Percentiles rank a stretch among this genome's conserved stretches.
Evolutionary conservation across 768 basidiomycete species (phyloP).

Genomic region (Mrakia frigida): DNA sequence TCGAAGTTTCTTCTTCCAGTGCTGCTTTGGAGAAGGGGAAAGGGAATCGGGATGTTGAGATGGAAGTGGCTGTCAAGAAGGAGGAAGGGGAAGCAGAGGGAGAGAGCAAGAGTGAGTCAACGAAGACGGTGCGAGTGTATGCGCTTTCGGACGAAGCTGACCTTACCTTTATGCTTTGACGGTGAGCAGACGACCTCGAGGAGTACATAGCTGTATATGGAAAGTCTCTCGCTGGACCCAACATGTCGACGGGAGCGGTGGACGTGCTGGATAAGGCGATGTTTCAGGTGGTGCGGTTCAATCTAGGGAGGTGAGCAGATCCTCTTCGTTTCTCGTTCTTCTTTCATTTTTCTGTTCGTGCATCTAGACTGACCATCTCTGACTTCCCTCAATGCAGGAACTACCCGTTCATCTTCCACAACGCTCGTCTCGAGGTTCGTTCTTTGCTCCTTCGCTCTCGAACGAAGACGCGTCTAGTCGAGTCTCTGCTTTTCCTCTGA

Average conservation of each 20-base stretch:
- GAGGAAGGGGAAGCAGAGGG: neutral
- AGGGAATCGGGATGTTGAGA: neutral
- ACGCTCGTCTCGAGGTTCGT: constrained; percentile 5
- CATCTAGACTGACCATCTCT: neutral
- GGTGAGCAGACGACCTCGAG: neutral
- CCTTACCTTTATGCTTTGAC: neutral
- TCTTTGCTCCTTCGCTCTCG: too few relatives aligned
- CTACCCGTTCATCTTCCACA: constrained; percentile 6
- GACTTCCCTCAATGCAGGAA: neutral
- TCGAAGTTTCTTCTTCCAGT: neutral
- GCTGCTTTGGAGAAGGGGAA: neutral
- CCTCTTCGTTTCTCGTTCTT: neutral
- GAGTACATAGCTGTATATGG: neutral
- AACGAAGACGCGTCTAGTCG: neutral
- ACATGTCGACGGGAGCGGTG: neutral
- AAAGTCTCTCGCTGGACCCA: neutral
- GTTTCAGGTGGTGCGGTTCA: neutral
- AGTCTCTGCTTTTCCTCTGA: neutral
- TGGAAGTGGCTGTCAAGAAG: neutral
- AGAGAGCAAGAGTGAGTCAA: neutral
- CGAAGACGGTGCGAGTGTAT: neutral
- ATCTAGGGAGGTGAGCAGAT: neutral
- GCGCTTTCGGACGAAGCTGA: neutral
- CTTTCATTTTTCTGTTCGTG: neutral
- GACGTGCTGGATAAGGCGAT: constrained; percentile 1